Evolutionary conservation across 805 yeast genomes (phyloP).

Genomic region (Starmerella etchellsii): DNA sequence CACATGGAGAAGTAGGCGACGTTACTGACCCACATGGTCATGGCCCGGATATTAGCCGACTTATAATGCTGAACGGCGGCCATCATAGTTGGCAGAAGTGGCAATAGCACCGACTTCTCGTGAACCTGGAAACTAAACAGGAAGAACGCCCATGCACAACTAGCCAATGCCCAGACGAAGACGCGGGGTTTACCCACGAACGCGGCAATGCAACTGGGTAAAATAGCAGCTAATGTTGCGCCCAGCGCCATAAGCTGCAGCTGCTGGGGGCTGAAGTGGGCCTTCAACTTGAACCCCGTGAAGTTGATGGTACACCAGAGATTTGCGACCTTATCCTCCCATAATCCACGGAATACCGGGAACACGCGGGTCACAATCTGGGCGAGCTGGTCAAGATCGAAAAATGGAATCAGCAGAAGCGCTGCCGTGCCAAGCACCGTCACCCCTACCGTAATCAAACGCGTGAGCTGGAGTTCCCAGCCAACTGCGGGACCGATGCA

Average conservation of each 20-base stretch:
- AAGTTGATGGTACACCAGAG: slow-evolving; percentile 90
- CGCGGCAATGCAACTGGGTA: slow-evolving; percentile 43
- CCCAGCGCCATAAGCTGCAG: slow-evolving; percentile 41
- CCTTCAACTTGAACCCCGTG: slow-evolving; percentile 55
- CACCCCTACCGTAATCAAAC: slow-evolving; percentile 49
- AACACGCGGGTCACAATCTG: slow-evolving; percentile 62
- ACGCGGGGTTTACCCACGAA: slow-evolving; percentile 26
- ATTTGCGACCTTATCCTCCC: slow-evolving; percentile 95
- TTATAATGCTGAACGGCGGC: slow-evolving; percentile 34
- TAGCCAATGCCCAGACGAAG: slow-evolving; percentile 61
- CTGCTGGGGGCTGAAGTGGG: slow-evolving; percentile 39
- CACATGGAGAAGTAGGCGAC: slow-evolving; percentile 73
- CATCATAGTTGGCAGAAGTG: slow-evolving; percentile 72
- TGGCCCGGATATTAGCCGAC: slow-evolving; percentile 49
- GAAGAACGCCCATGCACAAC: slow-evolving; percentile 77
- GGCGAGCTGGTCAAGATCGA: slow-evolving; percentile 30
- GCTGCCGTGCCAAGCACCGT: slow-evolving; percentile 46
- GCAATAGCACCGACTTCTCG: slow-evolving; percentile 81
- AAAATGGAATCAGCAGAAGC: slow-evolving; percentile 47
- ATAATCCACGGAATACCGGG: slow-evolving; percentile 85
- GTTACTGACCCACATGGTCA: slow-evolving; percentile 79
- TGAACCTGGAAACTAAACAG: slow-evolving; percentile 92
- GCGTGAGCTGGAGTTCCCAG: slow-evolving; percentile 15
- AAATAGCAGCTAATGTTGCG: slow-evolving; percentile 32
- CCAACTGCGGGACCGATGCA: slow-evolving; percentile 31